These are phyloP conservation scores for Cladosporium halotolerans DNA, from an alignment of 2,329 filamentous ascomycete species.

Conservation along the genomic window DNA sequence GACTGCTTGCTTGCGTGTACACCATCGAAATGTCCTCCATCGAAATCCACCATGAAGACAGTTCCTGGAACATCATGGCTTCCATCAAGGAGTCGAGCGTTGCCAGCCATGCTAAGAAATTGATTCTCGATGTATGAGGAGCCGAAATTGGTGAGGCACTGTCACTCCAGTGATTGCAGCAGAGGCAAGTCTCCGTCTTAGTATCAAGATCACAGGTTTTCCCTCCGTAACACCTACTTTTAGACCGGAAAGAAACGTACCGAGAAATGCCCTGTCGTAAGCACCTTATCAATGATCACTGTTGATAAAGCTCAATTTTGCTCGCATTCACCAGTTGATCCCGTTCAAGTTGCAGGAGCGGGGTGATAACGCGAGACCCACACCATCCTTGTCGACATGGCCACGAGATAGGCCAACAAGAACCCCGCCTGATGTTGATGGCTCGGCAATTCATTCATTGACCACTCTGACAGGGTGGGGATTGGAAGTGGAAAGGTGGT, in stretches of 20 bases:
- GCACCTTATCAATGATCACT: too few relatives aligned
- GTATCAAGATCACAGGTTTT: too few relatives aligned
- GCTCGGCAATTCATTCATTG: neutral
- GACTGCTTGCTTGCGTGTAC: constrained; percentile 29
- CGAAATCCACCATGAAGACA: constrained; percentile 38
- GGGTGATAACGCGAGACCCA: neutral
- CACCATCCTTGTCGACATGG: constrained; percentile 2
- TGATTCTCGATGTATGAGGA: neutral
- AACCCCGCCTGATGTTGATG: neutral
- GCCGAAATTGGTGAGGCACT: neutral
- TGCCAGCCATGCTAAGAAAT: too few relatives aligned
- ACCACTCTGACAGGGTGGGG: neutral
- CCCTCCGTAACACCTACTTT: too few relatives aligned
- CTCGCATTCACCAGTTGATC: too few relatives aligned
- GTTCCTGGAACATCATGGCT: constrained; percentile 31
- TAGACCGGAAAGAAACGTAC: too few relatives aligned
- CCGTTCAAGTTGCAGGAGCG: too few relatives aligned
- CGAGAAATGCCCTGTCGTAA: too few relatives aligned
- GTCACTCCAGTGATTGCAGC: neutral
- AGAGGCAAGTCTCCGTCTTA: neutral
- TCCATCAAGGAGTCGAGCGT: too few relatives aligned
- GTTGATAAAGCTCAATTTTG: too few relatives aligned
- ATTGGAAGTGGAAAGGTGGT: too few relatives aligned
- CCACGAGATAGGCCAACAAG: constrained; percentile 1
- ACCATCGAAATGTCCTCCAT: constrained; percentile 30